phyloP scores from a whole-genome alignment of 2,329 filamentous ascomycete genomes.

The Penicillium sp. region DNA sequence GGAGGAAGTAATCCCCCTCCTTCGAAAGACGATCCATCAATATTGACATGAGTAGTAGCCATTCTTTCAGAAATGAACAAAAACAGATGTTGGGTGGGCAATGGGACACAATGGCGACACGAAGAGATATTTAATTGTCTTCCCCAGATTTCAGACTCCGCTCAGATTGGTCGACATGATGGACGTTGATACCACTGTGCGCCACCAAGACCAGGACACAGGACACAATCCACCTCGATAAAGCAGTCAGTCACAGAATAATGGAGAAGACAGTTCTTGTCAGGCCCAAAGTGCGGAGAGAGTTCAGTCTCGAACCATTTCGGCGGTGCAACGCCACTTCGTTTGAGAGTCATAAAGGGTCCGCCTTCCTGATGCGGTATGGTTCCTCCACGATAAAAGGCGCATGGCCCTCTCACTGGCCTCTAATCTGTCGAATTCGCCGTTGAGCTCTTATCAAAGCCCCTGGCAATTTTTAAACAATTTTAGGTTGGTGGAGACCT shows the following conservation, averaged over 20 bases:
- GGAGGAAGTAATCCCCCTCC: conserved; percentile 22
- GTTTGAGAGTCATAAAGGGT: conserved; percentile 15
- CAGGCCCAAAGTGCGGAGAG: conserved; percentile 9
- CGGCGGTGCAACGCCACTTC: neutral
- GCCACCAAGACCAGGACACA: conserved; percentile 1
- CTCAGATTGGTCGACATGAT: conserved; percentile 14
- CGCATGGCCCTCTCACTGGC: neutral
- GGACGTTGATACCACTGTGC: neutral
- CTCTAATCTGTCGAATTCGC: neutral
- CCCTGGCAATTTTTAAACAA: neutral
- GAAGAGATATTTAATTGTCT: conserved; percentile 15
- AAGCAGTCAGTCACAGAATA: neutral
- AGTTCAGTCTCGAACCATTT: neutral
- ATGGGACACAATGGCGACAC: neutral
- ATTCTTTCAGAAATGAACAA: neutral
- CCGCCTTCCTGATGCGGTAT: conserved; percentile 27
- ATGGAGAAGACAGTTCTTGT: neutral
- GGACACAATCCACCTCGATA: neutral
- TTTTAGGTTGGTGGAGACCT: neutral
- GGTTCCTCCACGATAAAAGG: neutral
- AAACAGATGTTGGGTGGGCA: neutral
- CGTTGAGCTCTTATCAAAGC: neutral
- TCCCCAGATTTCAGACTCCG: neutral
- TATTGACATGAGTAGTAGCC: neutral
- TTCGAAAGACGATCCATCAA: neutral